Base-by-base conservation (phyloP, 768 basidiomycete species). In the Fibroporia radiculosa region DNA sequence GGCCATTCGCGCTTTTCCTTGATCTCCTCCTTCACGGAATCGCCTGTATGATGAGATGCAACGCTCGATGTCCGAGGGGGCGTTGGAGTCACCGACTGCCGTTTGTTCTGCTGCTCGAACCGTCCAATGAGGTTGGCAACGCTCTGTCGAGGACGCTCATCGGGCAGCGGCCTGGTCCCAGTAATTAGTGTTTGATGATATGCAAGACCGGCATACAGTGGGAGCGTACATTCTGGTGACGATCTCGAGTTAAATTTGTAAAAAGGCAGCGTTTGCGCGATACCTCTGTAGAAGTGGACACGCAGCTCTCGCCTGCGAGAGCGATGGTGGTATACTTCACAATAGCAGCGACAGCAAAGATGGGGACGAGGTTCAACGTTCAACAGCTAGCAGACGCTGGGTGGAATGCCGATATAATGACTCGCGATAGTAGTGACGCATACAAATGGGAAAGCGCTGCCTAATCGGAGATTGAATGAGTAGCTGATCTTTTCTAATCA, bases 121-220 rank as follows among this genome's bases (percentile, higher is more conserved):
- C 84, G 77, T 41, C 89, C 89, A 57, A 92, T 92, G 66, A 92
- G 82, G 60, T 90, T 92, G 51, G 89, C 89, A 38, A 92, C 89
- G 56, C 83, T 87, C 61, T 77, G 78, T 48, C 89, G 83, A 39
- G 88, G 87, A 59, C 84, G 77, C 67, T 92, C 89, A 72, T 91
- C 88, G 64, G 89, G 87, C 50, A 89, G 66, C 44, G 84, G 83
- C 88, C 87, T 90, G 48, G 41, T 19, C 28, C 20, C 20, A 35
- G 24, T 6, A 6, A 44, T 44, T 25, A 44, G 33, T 14, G 14
- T 12, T 33, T 14, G 31, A 29, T 27, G 18, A 14, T 26, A 31
- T 33, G 32, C 14, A 34, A 22, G 44, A 50, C 45, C 37, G n/a
- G n/a, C n/a, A n/a, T n/a, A 38, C 11, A 35, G 42, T 25, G 35